Evolutionary conservation across 768 basidiomycete genomes (phyloP).

Genomic region (Podaxis sp.): DNA sequence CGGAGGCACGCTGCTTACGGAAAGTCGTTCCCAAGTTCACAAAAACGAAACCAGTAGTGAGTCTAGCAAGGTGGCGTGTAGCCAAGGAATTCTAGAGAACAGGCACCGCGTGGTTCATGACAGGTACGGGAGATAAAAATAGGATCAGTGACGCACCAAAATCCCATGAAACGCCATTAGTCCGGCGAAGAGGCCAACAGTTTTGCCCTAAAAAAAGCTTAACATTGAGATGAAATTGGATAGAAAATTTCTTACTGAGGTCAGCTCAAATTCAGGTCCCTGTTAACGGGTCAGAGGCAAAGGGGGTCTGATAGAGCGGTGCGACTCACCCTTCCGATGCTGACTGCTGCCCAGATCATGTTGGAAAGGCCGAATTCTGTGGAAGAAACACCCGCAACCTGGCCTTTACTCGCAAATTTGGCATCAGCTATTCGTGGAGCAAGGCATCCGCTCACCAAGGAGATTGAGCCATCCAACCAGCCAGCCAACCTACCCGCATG

Average conservation of each 20-base stretch:
- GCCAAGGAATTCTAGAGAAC: constrained; percentile 60
- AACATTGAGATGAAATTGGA: neutral
- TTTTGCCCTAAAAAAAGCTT: constrained; percentile 48
- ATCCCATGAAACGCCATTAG: constrained; percentile 78
- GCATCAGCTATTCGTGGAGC: neutral
- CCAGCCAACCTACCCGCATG: constrained; percentile 57
- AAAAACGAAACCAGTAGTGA: constrained; percentile 81
- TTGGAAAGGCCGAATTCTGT: constrained; percentile 80
- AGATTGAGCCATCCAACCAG: constrained; percentile 46
- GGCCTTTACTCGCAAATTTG: constrained; percentile 39
- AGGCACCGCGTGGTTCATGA: neutral
- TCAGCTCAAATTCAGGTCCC: constrained; percentile 60
- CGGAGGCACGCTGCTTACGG: constrained; percentile 33
- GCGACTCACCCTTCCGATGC: constrained; percentile 46
- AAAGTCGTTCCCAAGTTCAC: constrained; percentile 82
- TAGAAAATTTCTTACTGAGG: constrained; percentile 31
- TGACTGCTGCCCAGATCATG: constrained; percentile 81
- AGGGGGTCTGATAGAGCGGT: neutral
- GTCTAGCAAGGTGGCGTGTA: constrained; percentile 69
- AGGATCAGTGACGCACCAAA: constrained; percentile 38
- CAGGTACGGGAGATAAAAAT: neutral
- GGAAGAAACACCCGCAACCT: constrained; percentile 82
- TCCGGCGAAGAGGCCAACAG: constrained; percentile 74
- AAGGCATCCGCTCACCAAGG: neutral
- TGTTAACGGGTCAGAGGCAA: constrained; percentile 19